Percentiles rank a stretch among this genome's conserved stretches.
These are phyloP conservation scores for Paramecium octaurelia DNA, from an alignment of 73 alveolate species.

Conservation along the genomic window DNA sequence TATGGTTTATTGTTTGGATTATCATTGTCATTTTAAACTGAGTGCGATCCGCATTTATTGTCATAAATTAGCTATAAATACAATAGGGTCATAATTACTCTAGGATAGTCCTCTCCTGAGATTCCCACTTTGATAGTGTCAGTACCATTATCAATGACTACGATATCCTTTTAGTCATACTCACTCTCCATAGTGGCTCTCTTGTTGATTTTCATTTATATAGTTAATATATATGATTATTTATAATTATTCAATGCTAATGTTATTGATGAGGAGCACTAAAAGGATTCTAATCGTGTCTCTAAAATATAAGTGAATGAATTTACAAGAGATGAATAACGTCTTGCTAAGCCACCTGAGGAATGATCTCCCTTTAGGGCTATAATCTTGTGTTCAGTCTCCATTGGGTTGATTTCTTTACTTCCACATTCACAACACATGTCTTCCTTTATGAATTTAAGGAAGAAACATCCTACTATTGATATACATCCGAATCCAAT, in stretches of 20 bases:
- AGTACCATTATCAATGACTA: conserved; percentile 62
- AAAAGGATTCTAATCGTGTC: background rate
- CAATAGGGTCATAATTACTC: background rate
- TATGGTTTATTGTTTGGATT: conserved; percentile 54
- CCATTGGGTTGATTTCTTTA: conserved; percentile 16
- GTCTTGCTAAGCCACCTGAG: background rate
- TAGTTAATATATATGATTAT: background rate
- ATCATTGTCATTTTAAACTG: conserved; percentile 36
- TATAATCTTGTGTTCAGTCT: background rate
- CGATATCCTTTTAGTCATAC: conserved; percentile 44
- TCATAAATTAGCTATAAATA: conserved; percentile 15
- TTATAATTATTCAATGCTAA: conserved; percentile 1
- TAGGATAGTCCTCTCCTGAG: conserved; percentile 60
- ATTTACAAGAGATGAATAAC: conserved; percentile 40
- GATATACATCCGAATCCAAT: conserved; percentile 77
- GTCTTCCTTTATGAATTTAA: conserved; percentile 59
- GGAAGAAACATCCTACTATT: conserved; percentile 50
- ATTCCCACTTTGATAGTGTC: conserved; percentile 62
- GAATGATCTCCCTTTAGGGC: background rate
- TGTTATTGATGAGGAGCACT: background rate
- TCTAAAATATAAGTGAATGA: background rate
- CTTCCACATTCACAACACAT: conserved; percentile 53
- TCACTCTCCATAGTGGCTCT: conserved; percentile 63
- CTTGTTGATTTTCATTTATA: conserved; percentile 33
- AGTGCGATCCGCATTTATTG: conserved; percentile 36